Base-by-base conservation (phyloP, 1,139 yeast species). In the Magnusiomyces magnusii region DNA sequence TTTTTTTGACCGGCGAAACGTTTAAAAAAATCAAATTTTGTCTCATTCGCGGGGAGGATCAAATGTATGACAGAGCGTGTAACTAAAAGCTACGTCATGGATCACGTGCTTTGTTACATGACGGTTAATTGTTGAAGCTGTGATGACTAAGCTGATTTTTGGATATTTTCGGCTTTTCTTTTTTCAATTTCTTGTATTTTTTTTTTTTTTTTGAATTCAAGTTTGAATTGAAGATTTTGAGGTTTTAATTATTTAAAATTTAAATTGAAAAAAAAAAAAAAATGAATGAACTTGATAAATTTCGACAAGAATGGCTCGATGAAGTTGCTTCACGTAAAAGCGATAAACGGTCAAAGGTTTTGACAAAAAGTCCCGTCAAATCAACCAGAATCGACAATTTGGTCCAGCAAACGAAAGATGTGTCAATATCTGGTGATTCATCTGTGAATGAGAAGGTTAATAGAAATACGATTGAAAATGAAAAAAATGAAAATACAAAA, bases 301-400 rank as follows among this genome's bases (percentile, higher is more conserved):
- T 51, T 34, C 41, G 53, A 3, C 44, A 34, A 19, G 53, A 51
- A 51, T 51, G 53, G 53, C 15, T 21, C 3, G 28, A 34, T 5
- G 53, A 51, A 34, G 53, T 51, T n/a, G 41, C 53, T n/a, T 21
- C n/a, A 13, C 53, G 53, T n/a, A 39, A 31, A 9, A 31, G 13
- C 19, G 19, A 17, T 39, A 39, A 31, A n/a, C n/a, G n/a, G 36
- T 13, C 36, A 31, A 31, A 31, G 36, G 36, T 31, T 31, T 13
- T 31, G 36, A 31, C 13, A 13, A 13, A 39, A 39, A 13, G 13
- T 31, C 36, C 44, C 19, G 17, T 10, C 10, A 3, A 39, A 5
- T 39, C 19, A 17, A 47, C 28, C 25, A 5, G 21, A n/a, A 21
- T 47, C 5, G 50, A 47, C 3, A n/a, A 15, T 10, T 47, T 47